Base-by-base conservation (phyloP, 306 rosid genomes). In the Trichosanthes truncata region DNA sequence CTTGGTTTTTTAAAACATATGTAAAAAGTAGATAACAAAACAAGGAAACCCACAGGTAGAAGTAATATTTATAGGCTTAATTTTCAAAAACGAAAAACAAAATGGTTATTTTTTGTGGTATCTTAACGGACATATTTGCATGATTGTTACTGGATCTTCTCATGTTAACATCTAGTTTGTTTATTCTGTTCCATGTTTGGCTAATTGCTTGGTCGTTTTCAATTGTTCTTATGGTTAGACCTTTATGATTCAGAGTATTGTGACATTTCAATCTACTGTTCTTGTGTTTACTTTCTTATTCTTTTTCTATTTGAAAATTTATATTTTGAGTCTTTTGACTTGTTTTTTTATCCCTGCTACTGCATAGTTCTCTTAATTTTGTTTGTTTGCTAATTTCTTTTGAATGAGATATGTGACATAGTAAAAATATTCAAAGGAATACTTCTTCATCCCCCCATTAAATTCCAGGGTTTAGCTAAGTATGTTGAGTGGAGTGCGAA, bases 401-500 rank as follows among this genome's bases (percentile, higher is more conserved):
- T 75, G 79, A 49, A 75, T 15, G 63, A 52, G 48, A 51, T 52
- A 14, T 52, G 63, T 75, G 48, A 14, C 15, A 4, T 33, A 52
- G 26, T 74, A 14, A 75, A 6, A 75, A 33, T 66, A 20, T 53
- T 33, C 45, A 9, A 43, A 68, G 35, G 31, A n/a, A 1, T 20
- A 80, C 2, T 36, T 26, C 49, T 55, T 23, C 77, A 23, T 21
- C 23, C 48, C 82, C 25, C 25, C 29, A 33, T 9, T 35, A 52
- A 66, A 21, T 76, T 14, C 46, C 46, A 96, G 99, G 99, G 99
- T 76, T 84, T 79, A 76, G 98, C 92, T 41, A 96, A 89, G 81
- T 96, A 90, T 81, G 96, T 96, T 83, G 99, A 93, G 83, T 96
- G 99, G 99, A 96, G 99, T 83, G 99, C 98, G 21, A 93, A 91